Percentiles rank a stretch among this genome's conserved stretches.
Evolutionary conservation across 371 early-diverging fungal genomes (phyloP).

Genomic region (Mucor circinelloides): DNA sequence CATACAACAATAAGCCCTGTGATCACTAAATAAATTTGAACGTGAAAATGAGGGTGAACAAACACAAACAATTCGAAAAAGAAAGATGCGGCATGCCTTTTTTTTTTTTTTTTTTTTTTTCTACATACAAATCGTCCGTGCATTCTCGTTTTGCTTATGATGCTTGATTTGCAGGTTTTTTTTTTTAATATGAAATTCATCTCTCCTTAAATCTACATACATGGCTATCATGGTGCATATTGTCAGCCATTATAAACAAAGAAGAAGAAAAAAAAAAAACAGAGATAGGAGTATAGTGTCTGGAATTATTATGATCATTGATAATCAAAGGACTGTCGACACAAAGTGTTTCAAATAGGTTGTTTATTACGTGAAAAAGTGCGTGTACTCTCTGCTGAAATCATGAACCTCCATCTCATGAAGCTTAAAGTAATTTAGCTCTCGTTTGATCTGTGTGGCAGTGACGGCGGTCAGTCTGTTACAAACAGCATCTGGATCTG

Average conservation of each 20-base stretch:
- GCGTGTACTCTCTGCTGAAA: conserved; percentile 65
- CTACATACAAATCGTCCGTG: background rate
- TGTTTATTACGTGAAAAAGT: conserved; percentile 60
- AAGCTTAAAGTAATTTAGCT: conserved; percentile 72
- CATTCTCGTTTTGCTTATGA: background rate
- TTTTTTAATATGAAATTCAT: too few species aligned
- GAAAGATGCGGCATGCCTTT: background rate
- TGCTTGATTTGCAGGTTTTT: background rate
- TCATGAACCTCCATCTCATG: conserved; percentile 77
- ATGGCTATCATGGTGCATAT: too few species aligned
- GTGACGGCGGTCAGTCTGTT: conserved; percentile 58
- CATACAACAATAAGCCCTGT: background rate
- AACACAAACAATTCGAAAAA: background rate
- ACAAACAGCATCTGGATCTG: conserved; percentile 60
- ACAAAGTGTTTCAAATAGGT: conserved; percentile 2
- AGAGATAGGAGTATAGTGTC: background rate
- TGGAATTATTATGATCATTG: too few species aligned
- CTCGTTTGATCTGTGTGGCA: conserved; percentile 70
- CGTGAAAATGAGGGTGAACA: background rate
- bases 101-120: background rate
- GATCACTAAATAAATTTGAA: background rate
- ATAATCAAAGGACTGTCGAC: background rate
- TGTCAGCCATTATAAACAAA: too few species aligned
- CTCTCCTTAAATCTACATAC: too few species aligned
- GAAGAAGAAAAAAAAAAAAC: background rate